phyloP scores from a whole-genome alignment of 83 land plant species.

The Isoetes engelmannii region DNA sequence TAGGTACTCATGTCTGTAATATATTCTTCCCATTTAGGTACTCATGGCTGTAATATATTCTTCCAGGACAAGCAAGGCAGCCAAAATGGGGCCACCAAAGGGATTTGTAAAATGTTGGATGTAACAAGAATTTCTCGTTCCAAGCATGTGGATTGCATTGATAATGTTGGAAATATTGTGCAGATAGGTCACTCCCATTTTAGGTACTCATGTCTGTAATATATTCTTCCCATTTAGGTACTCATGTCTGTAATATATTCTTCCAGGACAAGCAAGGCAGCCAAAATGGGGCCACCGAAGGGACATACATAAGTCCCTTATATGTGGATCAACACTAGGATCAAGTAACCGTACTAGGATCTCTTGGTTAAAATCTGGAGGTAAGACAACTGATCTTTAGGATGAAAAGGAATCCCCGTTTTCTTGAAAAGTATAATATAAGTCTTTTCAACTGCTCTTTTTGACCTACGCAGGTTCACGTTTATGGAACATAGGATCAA shows the following conservation, averaged over 20 bases:
- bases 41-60: too few relatives aligned
- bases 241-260: too few relatives aligned
- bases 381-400: too few relatives aligned
- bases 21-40: too few relatives aligned
- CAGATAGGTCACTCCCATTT: too few relatives aligned
- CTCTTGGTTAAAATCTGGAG: conserved; percentile 61
- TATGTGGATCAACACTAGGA: conserved; percentile 79
- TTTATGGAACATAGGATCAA: conserved; percentile 31
- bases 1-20: not conserved
- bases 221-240: too few relatives aligned
- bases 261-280: conserved; percentile 56
- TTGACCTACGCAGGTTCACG: conserved; percentile 28
- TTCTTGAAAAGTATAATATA: too few relatives aligned
- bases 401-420: too few relatives aligned
- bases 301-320: conserved; percentile 74
- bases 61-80: conserved; percentile 56
- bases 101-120: conserved; percentile 1
- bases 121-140: too few relatives aligned
- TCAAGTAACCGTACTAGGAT: conserved; percentile 42
- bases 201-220: not conserved
- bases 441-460: not conserved
- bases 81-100: conserved; percentile 91
- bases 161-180: too few relatives aligned
- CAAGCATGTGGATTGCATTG: too few relatives aligned
- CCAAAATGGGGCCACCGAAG: conserved; percentile 91